Evolutionary conservation across 2,329 filamentous ascomycete genomes (phyloP).

Genomic region (Fusarium tupiense): DNA sequence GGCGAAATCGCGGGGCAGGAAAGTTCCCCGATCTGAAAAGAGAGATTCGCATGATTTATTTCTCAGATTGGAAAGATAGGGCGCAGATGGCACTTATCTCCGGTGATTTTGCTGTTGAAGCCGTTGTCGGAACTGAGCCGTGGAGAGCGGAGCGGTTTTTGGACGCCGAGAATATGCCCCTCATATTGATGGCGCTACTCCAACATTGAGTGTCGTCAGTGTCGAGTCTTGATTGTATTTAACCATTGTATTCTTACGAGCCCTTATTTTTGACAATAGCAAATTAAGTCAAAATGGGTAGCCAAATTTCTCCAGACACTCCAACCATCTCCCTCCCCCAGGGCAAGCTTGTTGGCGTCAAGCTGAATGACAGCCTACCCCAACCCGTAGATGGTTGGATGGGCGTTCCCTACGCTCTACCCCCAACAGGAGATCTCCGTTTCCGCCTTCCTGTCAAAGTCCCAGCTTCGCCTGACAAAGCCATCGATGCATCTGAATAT

Average conservation of each 20-base stretch:
- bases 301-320: conserved; percentile 6
- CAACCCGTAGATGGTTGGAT: conserved; percentile 54
- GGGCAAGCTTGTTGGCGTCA: conserved; percentile 36
- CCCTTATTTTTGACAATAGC: not conserved
- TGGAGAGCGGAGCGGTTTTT: conserved; percentile 15
- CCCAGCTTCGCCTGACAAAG: conserved; percentile 37
- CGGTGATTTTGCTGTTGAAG: not conserved
- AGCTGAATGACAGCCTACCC: conserved; percentile 30
- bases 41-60: not conserved
- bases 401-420: conserved; percentile 59
- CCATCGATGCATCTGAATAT: conserved; percentile 49
- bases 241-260: not conserved
- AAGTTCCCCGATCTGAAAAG: conserved; percentile 2
- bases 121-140: conserved; percentile 10
- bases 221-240: not conserved
- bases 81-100: not conserved
- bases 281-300: conserved; percentile 21
- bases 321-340: conserved; percentile 32
- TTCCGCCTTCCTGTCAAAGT: conserved; percentile 52
- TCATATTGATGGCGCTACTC: not conserved
- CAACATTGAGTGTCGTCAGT: not conserved
- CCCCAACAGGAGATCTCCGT: conserved; percentile 57
- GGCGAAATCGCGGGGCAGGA: conserved; percentile 16
- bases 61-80: not conserved
- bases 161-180: conserved; percentile 7